Evolutionary conservation across 2,329 filamentous ascomycete genomes (phyloP).

Genomic region (Rachicladosporium sp.): DNA sequence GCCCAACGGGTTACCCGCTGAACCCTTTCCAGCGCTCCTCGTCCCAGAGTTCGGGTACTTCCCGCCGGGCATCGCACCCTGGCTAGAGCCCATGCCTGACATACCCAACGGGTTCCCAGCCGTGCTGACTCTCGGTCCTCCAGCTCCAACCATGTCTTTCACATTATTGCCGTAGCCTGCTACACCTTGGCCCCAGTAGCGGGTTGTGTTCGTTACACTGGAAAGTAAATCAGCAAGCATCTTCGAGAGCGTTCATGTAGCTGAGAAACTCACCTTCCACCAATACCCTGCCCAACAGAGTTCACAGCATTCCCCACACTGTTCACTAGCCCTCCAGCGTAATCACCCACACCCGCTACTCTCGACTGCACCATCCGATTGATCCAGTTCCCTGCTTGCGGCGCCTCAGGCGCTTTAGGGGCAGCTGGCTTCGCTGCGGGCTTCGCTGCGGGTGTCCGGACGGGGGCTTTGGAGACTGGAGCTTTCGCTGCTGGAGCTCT

Average conservation of each 20-base stretch:
- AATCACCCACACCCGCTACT: constrained; percentile 32
- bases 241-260: not conserved
- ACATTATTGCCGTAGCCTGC: constrained; percentile 38
- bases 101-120: constrained; percentile 36
- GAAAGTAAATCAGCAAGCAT: not conserved
- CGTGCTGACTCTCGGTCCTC: constrained; percentile 31
- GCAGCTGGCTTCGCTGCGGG: constrained; percentile 3
- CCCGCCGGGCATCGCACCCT: constrained; percentile 16
- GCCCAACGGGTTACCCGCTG: constrained; percentile 31
- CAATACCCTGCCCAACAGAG: constrained; percentile 33
- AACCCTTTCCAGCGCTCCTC: constrained; percentile 21
- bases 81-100: constrained; percentile 19
- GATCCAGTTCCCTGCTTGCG: constrained; percentile 31
- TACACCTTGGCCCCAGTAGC: constrained; percentile 36
- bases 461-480: constrained; percentile 7
- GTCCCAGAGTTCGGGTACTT: constrained; percentile 5
- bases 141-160: constrained; percentile 35
- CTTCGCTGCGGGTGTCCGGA: constrained; percentile 4
- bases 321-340: constrained; percentile 30
- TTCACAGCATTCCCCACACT: constrained; percentile 35
- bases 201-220: constrained; percentile 33
- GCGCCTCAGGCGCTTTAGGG: constrained; percentile 5
- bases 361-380: constrained; percentile 31
- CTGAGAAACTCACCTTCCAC: constrained; percentile 23
- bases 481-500: constrained; percentile 8